Evolutionary conservation across 345 rosid genomes (phyloP).

Genomic region (Brassica nigra): DNA sequence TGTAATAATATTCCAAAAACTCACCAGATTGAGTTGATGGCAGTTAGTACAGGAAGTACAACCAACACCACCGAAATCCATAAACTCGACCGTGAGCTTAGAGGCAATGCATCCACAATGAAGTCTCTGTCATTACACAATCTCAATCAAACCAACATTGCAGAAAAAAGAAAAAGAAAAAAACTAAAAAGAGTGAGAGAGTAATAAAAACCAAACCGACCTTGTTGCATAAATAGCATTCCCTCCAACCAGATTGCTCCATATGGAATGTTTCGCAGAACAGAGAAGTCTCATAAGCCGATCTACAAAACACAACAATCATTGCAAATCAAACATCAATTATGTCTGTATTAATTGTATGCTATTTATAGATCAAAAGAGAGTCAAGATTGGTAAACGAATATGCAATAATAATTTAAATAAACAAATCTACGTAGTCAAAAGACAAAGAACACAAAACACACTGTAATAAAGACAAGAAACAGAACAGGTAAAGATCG

Average conservation of each 20-base stretch:
- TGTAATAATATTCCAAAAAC: constrained; percentile 27
- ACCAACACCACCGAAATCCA: constrained; percentile 85
- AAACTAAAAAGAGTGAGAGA: background rate
- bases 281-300: constrained; percentile 64
- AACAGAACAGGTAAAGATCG: constrained; percentile 13
- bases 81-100: constrained; percentile 49
- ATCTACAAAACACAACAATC: constrained; percentile 43
- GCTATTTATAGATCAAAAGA: constrained; percentile 27
- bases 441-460: background rate
- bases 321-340: constrained; percentile 19
- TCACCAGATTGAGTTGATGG: constrained; percentile 51
- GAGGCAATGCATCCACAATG: constrained; percentile 96
- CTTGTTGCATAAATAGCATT: constrained; percentile 67
- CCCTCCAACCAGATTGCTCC: constrained; percentile 93
- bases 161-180: background rate
- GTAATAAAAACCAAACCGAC: constrained; percentile 24
- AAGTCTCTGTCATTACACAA: constrained; percentile 55
- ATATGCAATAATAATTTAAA: background rate
- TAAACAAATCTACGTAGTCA: background rate
- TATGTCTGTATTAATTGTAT: background rate
- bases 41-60: constrained; percentile 59
- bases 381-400: background rate
- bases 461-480: constrained; percentile 1
- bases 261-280: constrained; percentile 78
- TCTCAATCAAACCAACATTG: constrained; percentile 27